Base-by-base conservation (phyloP, 371 early-diverging fungal species). In the Rhizopus arrhizus region DNA sequence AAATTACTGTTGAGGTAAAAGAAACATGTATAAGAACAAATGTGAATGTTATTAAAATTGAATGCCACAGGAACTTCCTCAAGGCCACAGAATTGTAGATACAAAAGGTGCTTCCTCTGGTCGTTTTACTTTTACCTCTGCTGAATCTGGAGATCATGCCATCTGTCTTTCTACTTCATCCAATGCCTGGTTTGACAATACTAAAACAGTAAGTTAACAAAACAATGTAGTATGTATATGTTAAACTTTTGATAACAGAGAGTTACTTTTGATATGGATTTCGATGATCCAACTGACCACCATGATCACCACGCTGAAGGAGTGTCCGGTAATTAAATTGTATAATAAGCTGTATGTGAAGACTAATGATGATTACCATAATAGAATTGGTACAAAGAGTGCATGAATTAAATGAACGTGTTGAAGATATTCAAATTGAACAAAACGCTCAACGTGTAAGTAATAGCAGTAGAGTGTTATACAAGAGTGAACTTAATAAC, bases 361-460 rank as follows among this genome's bases (percentile, higher is more conserved):
- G 22, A 22, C 22, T 22, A 22, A 22, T 22, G 22, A 22, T 22
- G 0, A 22, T 22, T 22, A 22, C 22, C 2, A 22, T 22, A 42
- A 28, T 60, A 90, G 91, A 87, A 36, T 68, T 96, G 51, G 82
- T 88, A 11, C 76, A 68, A 59, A 84, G 85, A 47, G 83, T 95
- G 36, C 86, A 87, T 55, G 92, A 93, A 41, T 80, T 96, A 64
- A 96, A 91, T 71, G 74, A 82, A 58, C 89, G 90, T 59, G 85
- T 95, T 42, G 78, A 83, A 58, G 90, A 88, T 72, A 93, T 97
- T 70, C 85, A 89, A 57, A 80, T 90, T 43, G 97, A 97, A 72
- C 95, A 95, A 77, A 78, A 84, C 49, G 92, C 89, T 73, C 96
- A 95, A 79, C 79, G 92, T 56, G 93, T 91, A 86, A 75, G 85